Evolutionary conservation across 768 basidiomycete species (phyloP).

Genomic region (Boletus reticuloceps): DNA sequence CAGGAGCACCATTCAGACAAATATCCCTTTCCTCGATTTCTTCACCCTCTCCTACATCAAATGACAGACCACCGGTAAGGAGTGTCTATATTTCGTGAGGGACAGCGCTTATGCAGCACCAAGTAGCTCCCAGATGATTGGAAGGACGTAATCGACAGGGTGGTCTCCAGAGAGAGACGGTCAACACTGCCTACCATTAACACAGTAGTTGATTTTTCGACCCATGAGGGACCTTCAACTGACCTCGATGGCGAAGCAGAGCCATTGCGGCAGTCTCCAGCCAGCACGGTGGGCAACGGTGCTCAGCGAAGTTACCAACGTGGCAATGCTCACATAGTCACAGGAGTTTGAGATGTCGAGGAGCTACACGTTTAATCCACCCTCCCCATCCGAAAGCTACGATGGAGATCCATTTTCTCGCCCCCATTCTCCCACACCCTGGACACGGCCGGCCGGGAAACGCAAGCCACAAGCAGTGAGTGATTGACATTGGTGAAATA

Average conservation of each 20-base stretch:
- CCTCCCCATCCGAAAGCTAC: slow-evolving; percentile 35
- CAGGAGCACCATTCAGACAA: slow-evolving; percentile 33
- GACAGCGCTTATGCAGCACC: slow-evolving; percentile 4
- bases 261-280: slow-evolving; percentile 33
- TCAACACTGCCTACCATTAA: slow-evolving; percentile 32
- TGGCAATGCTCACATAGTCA: slow-evolving; percentile 27
- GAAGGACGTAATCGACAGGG: slow-evolving; percentile 34
- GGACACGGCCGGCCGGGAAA: slow-evolving; percentile 24
- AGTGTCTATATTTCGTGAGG: neutral
- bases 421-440: slow-evolving; percentile 36
- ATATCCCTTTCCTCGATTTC: slow-evolving; percentile 30
- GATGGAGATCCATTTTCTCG: slow-evolving; percentile 35
- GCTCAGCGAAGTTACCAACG: slow-evolving; percentile 25
- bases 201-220: slow-evolving; percentile 31
- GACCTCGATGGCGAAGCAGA: slow-evolving; percentile 25
- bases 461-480: slow-evolving; percentile 29
- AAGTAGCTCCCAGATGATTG: slow-evolving; percentile 35
- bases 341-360: slow-evolving; percentile 33
- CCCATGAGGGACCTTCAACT: slow-evolving; percentile 23
- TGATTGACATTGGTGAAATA: neutral
- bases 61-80: slow-evolving; percentile 34
- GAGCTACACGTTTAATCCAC: slow-evolving; percentile 30
- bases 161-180: slow-evolving; percentile 31
- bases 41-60: slow-evolving; percentile 12
- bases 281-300: slow-evolving; percentile 32